phyloP scores from a whole-genome alignment of 2,329 filamentous ascomycete species.

The Chrysoporthe puriensis region DNA sequence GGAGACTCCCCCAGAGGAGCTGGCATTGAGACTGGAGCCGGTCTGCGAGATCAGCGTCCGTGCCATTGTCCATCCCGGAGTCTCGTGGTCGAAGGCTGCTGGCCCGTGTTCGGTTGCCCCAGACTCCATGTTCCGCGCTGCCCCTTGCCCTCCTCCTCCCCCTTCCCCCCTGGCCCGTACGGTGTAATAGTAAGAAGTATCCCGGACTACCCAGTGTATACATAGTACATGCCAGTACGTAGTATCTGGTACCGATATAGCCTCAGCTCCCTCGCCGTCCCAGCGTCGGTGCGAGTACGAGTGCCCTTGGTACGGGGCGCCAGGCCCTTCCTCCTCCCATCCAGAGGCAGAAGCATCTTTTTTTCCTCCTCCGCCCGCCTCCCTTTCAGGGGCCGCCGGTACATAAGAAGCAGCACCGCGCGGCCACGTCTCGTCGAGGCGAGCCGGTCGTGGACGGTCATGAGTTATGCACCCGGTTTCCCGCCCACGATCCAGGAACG shows the following conservation, averaged over 20 bases:
- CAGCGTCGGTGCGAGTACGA: background rate
- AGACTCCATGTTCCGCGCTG: conserved; percentile 7
- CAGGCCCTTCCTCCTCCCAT: background rate
- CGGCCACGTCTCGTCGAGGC: background rate
- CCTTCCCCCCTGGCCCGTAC: background rate
- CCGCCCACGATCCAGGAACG: conserved; percentile 6
- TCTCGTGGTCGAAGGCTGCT: conserved; percentile 7
- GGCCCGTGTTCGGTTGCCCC: background rate
- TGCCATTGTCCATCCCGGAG: conserved; percentile 11
- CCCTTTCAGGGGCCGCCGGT: no score
- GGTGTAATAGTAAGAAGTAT: background rate
- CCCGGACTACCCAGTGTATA: background rate
- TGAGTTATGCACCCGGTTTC: background rate
- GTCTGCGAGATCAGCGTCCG: background rate
- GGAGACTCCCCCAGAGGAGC: background rate
- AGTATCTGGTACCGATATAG: background rate
- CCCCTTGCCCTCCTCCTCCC: background rate
- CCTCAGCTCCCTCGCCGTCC: conserved; percentile 10
- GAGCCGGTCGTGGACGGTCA: background rate
- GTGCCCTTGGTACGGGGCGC: background rate
- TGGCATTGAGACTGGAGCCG: conserved; percentile 11
- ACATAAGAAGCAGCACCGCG: background rate
- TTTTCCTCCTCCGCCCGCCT: no score
- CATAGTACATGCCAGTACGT: no score
- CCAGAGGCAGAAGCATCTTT: no score